Evolutionary conservation across 177 flowering plant genomes (phyloP), one percentile per base, ranked within the genome.

Genomic region (Telopea speciosissima): DNA sequence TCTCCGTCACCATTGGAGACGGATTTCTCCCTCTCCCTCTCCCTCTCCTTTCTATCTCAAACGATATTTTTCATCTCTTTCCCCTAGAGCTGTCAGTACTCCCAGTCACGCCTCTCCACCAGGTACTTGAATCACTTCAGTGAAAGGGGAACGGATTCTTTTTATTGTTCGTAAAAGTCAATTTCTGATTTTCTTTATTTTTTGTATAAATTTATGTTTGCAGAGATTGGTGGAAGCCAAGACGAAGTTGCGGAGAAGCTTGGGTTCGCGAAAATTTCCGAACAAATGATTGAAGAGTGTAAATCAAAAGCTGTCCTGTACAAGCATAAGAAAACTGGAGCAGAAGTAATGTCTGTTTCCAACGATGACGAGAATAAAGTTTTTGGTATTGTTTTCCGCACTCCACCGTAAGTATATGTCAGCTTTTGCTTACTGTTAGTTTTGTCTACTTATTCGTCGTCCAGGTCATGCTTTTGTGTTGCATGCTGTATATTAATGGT

Each of bases 301-400:
- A 90, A 95, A 76, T 91, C 97, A 3, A 89, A 74, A 66, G 96
- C 94, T 60, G 87, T 85, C 42, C 87, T 95, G 65, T 92, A 85
- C 70, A 89, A 80, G 77, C 99, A 92, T 70, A 88, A 81, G 78
- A 92, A 89, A 74, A 95, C 97, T 6, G 96, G 97, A 8, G 90
- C 91, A 4, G 86, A 95, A 77, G 88, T 95, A 14, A 92, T 95
- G 97, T 92, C 99, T 7, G 88, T 95, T 8, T 77, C 87, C 0
- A 96, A 91, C 68, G 90, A 89, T 61, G 99, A 93, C 72, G 99
- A 96, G 93, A 96, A 96, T 63, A 96, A 96, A 80, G 97, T 91
- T 40, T 96, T 96, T 59, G 99, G 99, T 42, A 80, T 96, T 66
- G 97, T 93, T 73, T 88, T 96, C 63, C 84, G 99, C 1, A 94